Conservation (phyloP, 108 stramenopile genomes). For the Chaetoceros tenuissimus region DNA sequence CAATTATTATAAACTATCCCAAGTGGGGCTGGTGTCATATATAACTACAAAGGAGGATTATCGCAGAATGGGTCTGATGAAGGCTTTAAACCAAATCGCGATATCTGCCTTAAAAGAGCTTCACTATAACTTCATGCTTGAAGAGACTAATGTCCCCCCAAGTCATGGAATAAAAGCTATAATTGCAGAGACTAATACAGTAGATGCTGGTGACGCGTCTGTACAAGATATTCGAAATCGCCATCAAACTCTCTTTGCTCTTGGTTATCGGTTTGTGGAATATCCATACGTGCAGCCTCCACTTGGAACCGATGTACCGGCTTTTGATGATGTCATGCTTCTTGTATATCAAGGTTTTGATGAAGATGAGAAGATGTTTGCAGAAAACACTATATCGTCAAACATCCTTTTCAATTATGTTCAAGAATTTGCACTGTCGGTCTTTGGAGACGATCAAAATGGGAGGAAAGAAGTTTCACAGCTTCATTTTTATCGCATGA, state of each 20-base stretch:
- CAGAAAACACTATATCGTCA: conserved; percentile 12
- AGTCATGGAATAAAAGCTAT: conserved; percentile 15
- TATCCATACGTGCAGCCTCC: conserved; percentile 53
- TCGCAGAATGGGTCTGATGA: conserved; percentile 29
- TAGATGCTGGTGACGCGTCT: conserved; percentile 37
- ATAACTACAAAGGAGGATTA: conserved; percentile 27
- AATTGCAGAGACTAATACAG: conserved; percentile 46
- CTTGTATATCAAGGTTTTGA: conserved; percentile 27
- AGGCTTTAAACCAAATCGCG: conserved; percentile 27
- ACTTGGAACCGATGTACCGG: conserved; percentile 8
- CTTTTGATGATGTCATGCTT: conserved; percentile 28
- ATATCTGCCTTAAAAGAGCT: conserved; percentile 21
- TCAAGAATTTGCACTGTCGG: conserved; percentile 38
- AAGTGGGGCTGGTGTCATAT: conserved; percentile 40
- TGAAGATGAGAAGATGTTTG: background rate
- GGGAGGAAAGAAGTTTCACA: background rate
- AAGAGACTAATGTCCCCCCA: background rate
- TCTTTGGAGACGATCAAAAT: conserved; percentile 26
- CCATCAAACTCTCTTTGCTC: conserved; percentile 26
- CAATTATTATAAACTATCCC: conserved; percentile 43
- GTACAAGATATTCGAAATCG: conserved; percentile 27
- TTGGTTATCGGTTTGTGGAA: conserved; percentile 39
- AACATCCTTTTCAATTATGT: conserved; percentile 32
- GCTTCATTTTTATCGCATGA: conserved; percentile 10
- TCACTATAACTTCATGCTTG: conserved; percentile 2